Evolutionary conservation across 2,329 filamentous ascomycete species (phyloP), one percentile per base, ranked within the genome.

Genomic region (Monosporascus sp.): DNA sequence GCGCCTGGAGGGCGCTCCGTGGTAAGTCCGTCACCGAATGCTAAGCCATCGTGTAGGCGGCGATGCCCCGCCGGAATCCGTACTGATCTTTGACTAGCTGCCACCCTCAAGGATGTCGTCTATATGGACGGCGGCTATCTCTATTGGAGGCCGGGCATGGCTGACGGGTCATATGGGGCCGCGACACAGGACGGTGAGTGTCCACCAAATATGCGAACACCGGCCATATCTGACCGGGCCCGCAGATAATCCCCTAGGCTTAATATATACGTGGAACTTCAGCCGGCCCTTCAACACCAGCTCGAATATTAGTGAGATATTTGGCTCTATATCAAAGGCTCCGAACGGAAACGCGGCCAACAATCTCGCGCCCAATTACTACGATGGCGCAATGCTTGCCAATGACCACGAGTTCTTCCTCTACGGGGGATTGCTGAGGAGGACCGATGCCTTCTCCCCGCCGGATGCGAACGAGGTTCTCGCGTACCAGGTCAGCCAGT

Each of bases 61-160:
- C 5, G 18, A 35, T n/a, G 6, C 20, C 37, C 3, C 5, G 37
- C 22, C 66, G 69, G 46, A 38, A 3, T 26, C 18, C 15, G 18
- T 50, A 48, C 55, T 63, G 74, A 59, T 70, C 15, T 69, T 74
- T 71, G 74, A 74, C 26, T 60, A 86, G 84, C 77, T 56, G 77
- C 78, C 38, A 68, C 84, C 3, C 68, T 88, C 37, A 77, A 78
- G 43, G 83, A 88, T 60, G 84, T 78, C 2, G 69, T 87, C 17
- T 88, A 86, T 62, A 66, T 89, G 22, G 85, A 89, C 64, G 86
- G 86, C 38, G 86, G 86, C 3, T 57, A 65, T 43, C 65, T 86
- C 11, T 74, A 57, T 55, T 87, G 84, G 82, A 57, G 69, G 37
- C 74, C 75, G 3, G 77, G 76, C 11, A 60, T 80, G 49, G 65